These are phyloP conservation scores for Lactarius indigo DNA, from an alignment of 768 basidiomycete species.

Conservation along the genomic window DNA sequence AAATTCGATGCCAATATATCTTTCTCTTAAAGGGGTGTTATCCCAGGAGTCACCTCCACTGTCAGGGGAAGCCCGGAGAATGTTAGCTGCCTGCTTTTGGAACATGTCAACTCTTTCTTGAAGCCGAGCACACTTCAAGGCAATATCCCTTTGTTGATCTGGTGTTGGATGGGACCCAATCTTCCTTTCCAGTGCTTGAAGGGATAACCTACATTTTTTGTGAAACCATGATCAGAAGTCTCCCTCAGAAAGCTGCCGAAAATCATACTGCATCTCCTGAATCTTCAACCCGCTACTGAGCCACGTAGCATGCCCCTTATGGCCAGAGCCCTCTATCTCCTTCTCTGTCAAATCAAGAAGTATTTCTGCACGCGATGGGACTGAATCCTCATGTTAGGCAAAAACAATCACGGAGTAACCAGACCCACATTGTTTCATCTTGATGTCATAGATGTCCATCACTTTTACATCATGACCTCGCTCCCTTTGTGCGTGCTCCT, in stretches of 20 bases:
- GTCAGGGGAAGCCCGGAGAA: too few species aligned
- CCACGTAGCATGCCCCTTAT: too few species aligned
- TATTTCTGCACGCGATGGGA: too few species aligned
- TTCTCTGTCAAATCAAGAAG: too few species aligned
- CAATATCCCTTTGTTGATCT: background rate
- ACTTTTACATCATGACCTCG: background rate
- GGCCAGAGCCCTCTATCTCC: too few species aligned
- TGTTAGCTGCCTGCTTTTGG: background rate
- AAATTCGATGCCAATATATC: too few species aligned
- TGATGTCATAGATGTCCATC: constrained; percentile 5
- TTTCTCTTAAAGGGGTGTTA: too few species aligned
- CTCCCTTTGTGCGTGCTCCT: background rate
- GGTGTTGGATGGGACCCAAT: background rate
- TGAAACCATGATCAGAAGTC: background rate
- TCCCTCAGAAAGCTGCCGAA: background rate
- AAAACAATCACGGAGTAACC: background rate
- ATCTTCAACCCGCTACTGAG: background rate
- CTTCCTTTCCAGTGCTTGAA: background rate
- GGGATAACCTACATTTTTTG: background rate
- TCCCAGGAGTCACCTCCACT: too few species aligned
- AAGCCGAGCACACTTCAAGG: background rate
- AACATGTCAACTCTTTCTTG: background rate
- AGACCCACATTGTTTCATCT: background rate
- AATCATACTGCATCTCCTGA: constrained; percentile 6
- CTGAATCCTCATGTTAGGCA: too few species aligned